These are phyloP conservation scores for Hypomyces perniciosus DNA, from an alignment of 2,329 filamentous ascomycete genomes.

Conservation along the genomic window DNA sequence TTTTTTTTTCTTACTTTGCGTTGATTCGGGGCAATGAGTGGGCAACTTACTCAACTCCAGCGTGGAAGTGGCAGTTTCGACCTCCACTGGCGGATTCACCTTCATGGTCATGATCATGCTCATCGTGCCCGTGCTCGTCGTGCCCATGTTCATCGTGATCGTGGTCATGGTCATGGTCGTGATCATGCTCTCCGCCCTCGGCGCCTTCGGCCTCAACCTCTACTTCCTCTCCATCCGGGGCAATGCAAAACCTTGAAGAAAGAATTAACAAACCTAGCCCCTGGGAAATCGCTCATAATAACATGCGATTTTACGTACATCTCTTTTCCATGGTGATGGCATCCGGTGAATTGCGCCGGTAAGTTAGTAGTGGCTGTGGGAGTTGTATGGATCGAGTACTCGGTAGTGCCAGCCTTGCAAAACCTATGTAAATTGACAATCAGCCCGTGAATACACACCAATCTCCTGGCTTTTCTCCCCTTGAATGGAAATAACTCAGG, in stretches of 20 bases:
- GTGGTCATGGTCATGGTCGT: constrained; percentile 15
- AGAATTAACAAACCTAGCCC: background rate
- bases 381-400: constrained; percentile 40
- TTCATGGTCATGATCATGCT: constrained; percentile 15
- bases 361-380: constrained; percentile 49
- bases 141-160: constrained; percentile 19
- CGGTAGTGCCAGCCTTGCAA: constrained; percentile 38
- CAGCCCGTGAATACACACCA: background rate
- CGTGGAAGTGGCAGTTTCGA: constrained; percentile 56
- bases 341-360: constrained; percentile 57
- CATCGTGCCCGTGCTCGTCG: constrained; percentile 16
- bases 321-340: constrained; percentile 55
- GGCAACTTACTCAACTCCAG: constrained; percentile 60
- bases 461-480: too few species aligned
- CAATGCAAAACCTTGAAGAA: constrained; percentile 54
- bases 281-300: too few species aligned
- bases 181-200: constrained; percentile 17
- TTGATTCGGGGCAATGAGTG: background rate
- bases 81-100: constrained; percentile 15
- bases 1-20: background rate
- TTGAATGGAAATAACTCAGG: background rate
- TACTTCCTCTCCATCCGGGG: constrained; percentile 54
- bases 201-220: constrained; percentile 39
- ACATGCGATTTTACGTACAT: constrained; percentile 37
- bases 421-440: constrained; percentile 25